Percentiles rank a stretch among this genome's conserved stretches.
Conservation (phyloP, 306 rosid genomes). For the Ceratonia siliqua region DNA sequence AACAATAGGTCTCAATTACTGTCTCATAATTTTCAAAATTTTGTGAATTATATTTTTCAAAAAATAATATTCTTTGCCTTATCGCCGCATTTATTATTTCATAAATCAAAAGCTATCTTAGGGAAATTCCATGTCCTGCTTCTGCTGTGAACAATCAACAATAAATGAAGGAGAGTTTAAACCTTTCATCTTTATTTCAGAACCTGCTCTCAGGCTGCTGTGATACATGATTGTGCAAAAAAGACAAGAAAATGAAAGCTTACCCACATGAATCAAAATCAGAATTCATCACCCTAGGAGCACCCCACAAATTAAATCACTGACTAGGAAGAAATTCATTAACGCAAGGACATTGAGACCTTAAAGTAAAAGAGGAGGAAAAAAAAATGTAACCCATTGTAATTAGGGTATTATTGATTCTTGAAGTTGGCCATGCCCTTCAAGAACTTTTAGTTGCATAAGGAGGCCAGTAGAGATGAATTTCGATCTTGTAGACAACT, state of each 20-base stretch:
- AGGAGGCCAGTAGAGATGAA: conserved; percentile 89
- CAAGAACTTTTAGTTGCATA: conserved; percentile 51
- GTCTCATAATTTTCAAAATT: no score
- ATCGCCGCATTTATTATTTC: not conserved
- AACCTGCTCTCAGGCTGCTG: not conserved
- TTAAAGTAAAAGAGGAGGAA: not conserved
- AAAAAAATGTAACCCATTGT: not conserved
- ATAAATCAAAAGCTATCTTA: no score
- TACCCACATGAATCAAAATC: not conserved
- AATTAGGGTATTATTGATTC: not conserved
- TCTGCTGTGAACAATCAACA: no score
- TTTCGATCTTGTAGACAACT: conserved; percentile 56
- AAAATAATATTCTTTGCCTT: no score
- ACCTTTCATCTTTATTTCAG: conserved; percentile 17
- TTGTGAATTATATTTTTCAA: no score
- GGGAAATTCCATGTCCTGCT: not conserved
- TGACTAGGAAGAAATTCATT: not conserved
- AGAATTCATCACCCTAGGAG: not conserved
- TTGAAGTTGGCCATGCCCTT: not conserved
- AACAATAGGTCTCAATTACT: not conserved
- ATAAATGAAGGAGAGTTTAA: no score
- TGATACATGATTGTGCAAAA: not conserved
- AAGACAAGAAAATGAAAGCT: not conserved
- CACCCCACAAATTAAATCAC: not conserved
- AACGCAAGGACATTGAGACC: not conserved